phyloP scores from a whole-genome alignment of 1,139 yeast species.

The Candida anutae region DNA sequence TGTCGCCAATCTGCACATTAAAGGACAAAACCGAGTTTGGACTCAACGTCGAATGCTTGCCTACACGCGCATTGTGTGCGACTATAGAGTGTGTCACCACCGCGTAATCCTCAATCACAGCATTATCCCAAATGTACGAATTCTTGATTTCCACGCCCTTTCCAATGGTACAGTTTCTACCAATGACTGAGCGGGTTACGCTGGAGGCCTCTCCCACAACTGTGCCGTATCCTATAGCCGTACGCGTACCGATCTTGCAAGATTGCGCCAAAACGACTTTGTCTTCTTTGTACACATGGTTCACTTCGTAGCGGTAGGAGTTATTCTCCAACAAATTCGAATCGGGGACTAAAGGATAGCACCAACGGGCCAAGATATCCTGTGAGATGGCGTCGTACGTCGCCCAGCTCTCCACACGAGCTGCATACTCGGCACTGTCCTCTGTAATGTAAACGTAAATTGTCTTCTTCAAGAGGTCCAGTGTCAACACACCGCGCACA shows the following conservation, averaged over 20 bases:
- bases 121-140: slow-evolving; percentile 84
- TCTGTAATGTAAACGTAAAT: slow-evolving; percentile 73
- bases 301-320: slow-evolving; percentile 69
- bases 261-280: slow-evolving; percentile 85
- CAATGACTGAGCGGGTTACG: slow-evolving; percentile 66
- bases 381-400: slow-evolving; percentile 90
- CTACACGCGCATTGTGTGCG: slow-evolving; percentile 55
- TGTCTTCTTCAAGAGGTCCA: slow-evolving; percentile 85
- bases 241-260: slow-evolving; percentile 70
- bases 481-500: slow-evolving; percentile 81
- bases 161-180: slow-evolving; percentile 80
- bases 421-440: slow-evolving; percentile 70
- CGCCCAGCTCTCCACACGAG: slow-evolving; percentile 89
- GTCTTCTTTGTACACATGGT: slow-evolving; percentile 79
- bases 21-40: slow-evolving; percentile 81
- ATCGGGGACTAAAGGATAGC: slow-evolving; percentile 89
- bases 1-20: slow-evolving; percentile 55
- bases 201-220: slow-evolving; percentile 52
- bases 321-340: slow-evolving; percentile 65
- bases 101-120: slow-evolving; percentile 59
- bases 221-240: slow-evolving; percentile 72
- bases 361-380: slow-evolving; percentile 84
- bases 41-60: slow-evolving; percentile 40
- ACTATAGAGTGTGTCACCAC: slow-evolving; percentile 56
- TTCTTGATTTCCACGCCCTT: slow-evolving; percentile 60